phyloP scores from a whole-genome alignment of 352 stramenopile species.

The Phytopythium helicoides region DNA sequence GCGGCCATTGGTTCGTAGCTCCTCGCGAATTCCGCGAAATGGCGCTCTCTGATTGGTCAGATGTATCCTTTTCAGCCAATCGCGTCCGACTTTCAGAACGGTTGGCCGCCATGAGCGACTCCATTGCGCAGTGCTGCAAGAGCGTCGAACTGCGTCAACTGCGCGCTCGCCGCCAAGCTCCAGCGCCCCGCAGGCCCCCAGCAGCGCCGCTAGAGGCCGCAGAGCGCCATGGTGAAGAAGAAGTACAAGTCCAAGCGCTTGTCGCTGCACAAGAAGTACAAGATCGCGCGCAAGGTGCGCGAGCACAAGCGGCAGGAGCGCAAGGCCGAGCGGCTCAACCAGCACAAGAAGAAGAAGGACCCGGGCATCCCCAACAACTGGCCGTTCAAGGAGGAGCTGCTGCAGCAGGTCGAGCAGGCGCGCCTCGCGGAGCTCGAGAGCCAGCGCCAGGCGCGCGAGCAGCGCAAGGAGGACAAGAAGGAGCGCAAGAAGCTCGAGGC shows the following conservation, averaged over 20 bases:
- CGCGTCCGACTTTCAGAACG: slow-evolving; percentile 17
- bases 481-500: slow-evolving; percentile 46
- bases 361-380: slow-evolving; percentile 98
- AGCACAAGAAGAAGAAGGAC: slow-evolving; percentile 95
- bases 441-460: slow-evolving; percentile 54
- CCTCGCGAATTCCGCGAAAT: too few species aligned
- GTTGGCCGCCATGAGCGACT: slow-evolving; percentile 26
- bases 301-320: slow-evolving; percentile 95
- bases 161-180: slow-evolving; percentile 9
- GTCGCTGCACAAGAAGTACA: slow-evolving; percentile 99
- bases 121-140: too few species aligned
- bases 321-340: slow-evolving; percentile 89
- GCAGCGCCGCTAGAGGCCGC: too few species aligned
- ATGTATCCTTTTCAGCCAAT: slow-evolving; percentile 25
- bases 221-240: slow-evolving; percentile 98
- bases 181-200: slow-evolving; percentile 4
- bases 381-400: slow-evolving; percentile 97
- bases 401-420: slow-evolving; percentile 77
- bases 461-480: slow-evolving; percentile 70
- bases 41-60: not conserved
- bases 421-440: slow-evolving; percentile 71
- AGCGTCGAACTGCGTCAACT: too few species aligned
- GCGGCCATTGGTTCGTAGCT: too few species aligned
- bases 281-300: slow-evolving; percentile 90
- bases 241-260: slow-evolving; percentile 98